phyloP scores from a whole-genome alignment of 768 basidiomycete species.

The Phylloporus rhodoxanthus region DNA sequence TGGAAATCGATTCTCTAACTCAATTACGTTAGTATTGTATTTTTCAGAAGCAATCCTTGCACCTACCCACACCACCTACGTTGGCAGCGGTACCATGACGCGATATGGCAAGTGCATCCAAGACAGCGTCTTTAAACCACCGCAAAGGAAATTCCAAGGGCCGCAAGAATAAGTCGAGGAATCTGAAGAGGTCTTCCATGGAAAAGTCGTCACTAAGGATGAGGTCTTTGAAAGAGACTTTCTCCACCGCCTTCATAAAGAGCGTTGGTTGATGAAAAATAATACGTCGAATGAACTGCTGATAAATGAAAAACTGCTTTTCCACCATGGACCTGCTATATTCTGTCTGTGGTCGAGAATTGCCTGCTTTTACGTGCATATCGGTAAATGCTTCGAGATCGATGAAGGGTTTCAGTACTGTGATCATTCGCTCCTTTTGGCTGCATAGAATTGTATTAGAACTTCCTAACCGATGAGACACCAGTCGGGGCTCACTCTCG shows the following conservation, averaged over 20 bases:
- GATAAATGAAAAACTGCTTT: background rate
- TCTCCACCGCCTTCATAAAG: slow-evolving; percentile 25
- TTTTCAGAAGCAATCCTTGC: background rate
- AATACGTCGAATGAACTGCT: slow-evolving; percentile 27
- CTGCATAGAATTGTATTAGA: slow-evolving; percentile 1
- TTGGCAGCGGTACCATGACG: slow-evolving; percentile 8
- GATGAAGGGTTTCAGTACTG: background rate
- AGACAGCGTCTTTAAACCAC: slow-evolving; percentile 26
- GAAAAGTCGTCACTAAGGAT: slow-evolving; percentile 29
- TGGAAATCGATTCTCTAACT: slow-evolving; percentile 14
- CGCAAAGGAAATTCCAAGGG: slow-evolving; percentile 13
- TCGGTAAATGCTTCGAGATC: slow-evolving; percentile 4
- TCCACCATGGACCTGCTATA: background rate
- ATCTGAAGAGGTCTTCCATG: slow-evolving; percentile 15
- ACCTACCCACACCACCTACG: slow-evolving; percentile 8
- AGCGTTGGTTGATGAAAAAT: slow-evolving; percentile 27
- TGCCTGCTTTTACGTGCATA: no score
- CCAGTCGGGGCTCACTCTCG: slow-evolving; percentile 4
- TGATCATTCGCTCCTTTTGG: background rate
- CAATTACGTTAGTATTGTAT: background rate
- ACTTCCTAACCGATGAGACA: background rate
- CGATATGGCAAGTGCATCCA: slow-evolving; percentile 19
- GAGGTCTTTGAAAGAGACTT: slow-evolving; percentile 31
- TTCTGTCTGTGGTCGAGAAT: background rate
- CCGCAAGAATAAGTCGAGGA: slow-evolving; percentile 1